Evolutionary conservation across 1,284 basidiomycete genomes (phyloP), one percentile per base, ranked within the genome.

Genomic region (Puccinia hordei): DNA sequence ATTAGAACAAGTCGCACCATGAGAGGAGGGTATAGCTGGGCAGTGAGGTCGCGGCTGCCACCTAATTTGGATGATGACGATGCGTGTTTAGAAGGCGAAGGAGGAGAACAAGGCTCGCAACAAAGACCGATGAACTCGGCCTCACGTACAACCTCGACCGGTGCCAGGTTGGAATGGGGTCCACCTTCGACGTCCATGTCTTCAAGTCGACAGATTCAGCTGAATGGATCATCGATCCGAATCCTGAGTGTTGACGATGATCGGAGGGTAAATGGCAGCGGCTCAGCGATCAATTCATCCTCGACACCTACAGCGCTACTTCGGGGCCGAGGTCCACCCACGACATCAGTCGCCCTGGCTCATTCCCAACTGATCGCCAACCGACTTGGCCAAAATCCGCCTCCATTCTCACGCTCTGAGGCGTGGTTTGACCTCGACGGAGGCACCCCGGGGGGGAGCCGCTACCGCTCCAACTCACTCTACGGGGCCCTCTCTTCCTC

Each of bases 61-160:
- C 17, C 24, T 76, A 55, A 57, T n/a, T 15, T 51, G n/a, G 66
- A 71, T 12, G 66, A 69, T 61, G 74, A 76, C 33, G 74, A 76
- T 33, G 59, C 61, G n/a, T 66, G 46, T 38, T 33, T 76, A n/a
- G 74, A 76, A 17, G 41, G 22, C n/a, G 59, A 76, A 13, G 73
- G 73, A 22, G 61, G 15, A 33, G 44, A 72, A 49, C 46, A 51
- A 41, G 33, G 27, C 35, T 63, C 73, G 38, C 73, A 61, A 46
- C 35, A 27, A 44, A 59, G 53, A 53, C 22, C 22, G 13, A 44
- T 17, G 22, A 46, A 59, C 35, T 44, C 73, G 6, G 41, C 53
- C 17, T 61, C 57, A 9, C 73, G 49, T 15, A 33, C 69, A 53
- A 19, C 30, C 19, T 55, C 51, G 49, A 12, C 69, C 13, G 69